Evolutionary conservation across 2,329 filamentous ascomycete species (phyloP).

Genomic region (Paramyrothecium sp.): DNA sequence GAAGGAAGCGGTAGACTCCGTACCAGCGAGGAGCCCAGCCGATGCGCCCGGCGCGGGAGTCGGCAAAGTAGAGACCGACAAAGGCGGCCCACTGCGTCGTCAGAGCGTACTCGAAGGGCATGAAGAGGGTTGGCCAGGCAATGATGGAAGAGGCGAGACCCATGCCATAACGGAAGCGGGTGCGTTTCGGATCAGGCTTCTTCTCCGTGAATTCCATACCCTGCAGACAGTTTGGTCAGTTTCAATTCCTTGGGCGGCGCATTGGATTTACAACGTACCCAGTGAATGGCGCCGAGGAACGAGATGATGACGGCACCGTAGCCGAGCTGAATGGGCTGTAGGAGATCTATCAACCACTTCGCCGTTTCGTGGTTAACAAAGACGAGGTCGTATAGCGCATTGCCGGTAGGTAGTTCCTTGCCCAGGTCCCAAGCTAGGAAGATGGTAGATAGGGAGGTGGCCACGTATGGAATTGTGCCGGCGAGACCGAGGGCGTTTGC

Average conservation of each 20-base stretch:
- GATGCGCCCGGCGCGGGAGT: conserved; percentile 67
- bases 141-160: conserved; percentile 77
- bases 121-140: conserved; percentile 85
- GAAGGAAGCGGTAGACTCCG: conserved; percentile 82
- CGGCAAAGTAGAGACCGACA: conserved; percentile 80
- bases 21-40: conserved; percentile 90
- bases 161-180: conserved; percentile 78
- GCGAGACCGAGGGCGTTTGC: conserved; percentile 69
- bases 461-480: conserved; percentile 82
- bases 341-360: conserved; percentile 65
- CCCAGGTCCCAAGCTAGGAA: conserved; percentile 83
- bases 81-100: conserved; percentile 86
- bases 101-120: conserved; percentile 81
- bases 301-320: conserved; percentile 92
- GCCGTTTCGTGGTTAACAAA: conserved; percentile 71
- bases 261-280: conserved; percentile 44
- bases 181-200: conserved; percentile 58
- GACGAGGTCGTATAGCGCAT: conserved; percentile 48
- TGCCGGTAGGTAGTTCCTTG: conserved; percentile 59
- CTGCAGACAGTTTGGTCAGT: conserved; percentile 14
- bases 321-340: conserved; percentile 87
- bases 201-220: conserved; percentile 80
- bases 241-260: conserved; percentile 2
- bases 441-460: conserved; percentile 78
- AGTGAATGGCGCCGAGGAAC: conserved; percentile 91